These are phyloP conservation scores for Saraca asoca DNA, from an alignment of 331 rosid genomes.

Conservation along the genomic window DNA sequence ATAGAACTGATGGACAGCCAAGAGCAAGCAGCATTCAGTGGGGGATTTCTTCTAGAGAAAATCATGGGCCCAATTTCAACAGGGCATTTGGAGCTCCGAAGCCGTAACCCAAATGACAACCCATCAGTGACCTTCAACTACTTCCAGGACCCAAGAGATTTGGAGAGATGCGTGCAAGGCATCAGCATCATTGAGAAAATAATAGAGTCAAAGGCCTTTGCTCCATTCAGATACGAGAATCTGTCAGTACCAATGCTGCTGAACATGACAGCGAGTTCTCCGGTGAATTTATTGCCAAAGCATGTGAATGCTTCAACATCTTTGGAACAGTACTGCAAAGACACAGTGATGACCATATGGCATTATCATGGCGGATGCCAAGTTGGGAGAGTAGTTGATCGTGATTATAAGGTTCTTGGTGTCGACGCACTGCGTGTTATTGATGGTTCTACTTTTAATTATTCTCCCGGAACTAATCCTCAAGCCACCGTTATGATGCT, in stretches of 20 bases:
- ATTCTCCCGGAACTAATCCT: conserved; percentile 89
- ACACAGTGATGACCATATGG: conserved; percentile 90
- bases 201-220: conserved; percentile 61
- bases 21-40: conserved; percentile 52
- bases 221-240: conserved; percentile 44
- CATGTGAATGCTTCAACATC: conserved; percentile 56
- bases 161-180: conserved; percentile 69
- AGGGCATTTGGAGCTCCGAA: conserved; percentile 70
- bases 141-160: conserved; percentile 67
- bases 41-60: conserved; percentile 78
- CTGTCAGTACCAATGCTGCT: conserved; percentile 44
- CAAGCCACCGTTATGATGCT: conserved; percentile 94
- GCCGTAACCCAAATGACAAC: conserved; percentile 65
- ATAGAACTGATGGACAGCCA: conserved; percentile 38
- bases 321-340: conserved; percentile 70
- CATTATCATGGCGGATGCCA: conserved; percentile 95
- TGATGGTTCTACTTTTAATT: conserved; percentile 81
- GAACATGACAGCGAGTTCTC: conserved; percentile 60
- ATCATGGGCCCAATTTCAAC: conserved; percentile 65
- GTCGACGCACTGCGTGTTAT: conserved; percentile 65
- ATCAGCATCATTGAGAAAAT: conserved; percentile 50
- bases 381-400: conserved; percentile 67
- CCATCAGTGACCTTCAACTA: conserved; percentile 81
- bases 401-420: conserved; percentile 64
- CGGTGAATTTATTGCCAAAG: conserved; percentile 65